Evolutionary conservation across 2,329 filamentous ascomycete species (phyloP), one percentile per base, ranked within the genome.

Genomic region (Zopfia rhizophila): DNA sequence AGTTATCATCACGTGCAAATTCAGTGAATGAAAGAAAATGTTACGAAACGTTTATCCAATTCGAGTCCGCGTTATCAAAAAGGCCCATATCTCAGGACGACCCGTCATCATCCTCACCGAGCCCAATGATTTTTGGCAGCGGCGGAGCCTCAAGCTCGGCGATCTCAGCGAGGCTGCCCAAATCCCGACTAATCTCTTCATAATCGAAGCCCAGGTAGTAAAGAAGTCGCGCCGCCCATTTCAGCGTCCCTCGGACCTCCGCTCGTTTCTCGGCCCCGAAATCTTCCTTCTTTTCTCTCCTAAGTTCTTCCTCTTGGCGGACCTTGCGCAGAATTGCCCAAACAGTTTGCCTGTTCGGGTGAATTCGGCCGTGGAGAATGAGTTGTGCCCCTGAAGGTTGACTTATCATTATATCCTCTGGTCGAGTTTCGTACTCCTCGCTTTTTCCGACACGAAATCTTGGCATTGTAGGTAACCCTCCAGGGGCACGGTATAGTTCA

Each of bases 391-490:
- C 65, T n/a, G 63, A 62, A 3, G 53, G 38, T 47, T 66, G 60
- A 18, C 48, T 32, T 24, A 70, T 44, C 43, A 62, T 60, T 39
- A 72, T 68, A 36, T 69, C 54, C 11, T 57, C 50, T 8, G 66
- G 65, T 3, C 59, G 49, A 18, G 51, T 44, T 35, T 61, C 55
- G 35, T 56, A 56, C 41, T 67, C 58, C 17, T 60, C 51, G 1
- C 55, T 51, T 43, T 51, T 65, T 19, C 49, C 54, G n/a, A 58
- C 35, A 21, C 55, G 60, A 43, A 57, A 61, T 27, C 40, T 56
- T 22, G 67, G 53, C 65, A 72, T 68, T 1, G 38, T 59, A n/a
- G 60, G 59, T 22, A 70, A 31, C 28, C 68, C 68, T 35, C 67
- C 68, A 23, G 67, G 63, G 4, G 66, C 60, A 36, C 56, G 51